phyloP scores from a whole-genome alignment of 108 stramenopile genomes.

The Ochromonas danica region DNA sequence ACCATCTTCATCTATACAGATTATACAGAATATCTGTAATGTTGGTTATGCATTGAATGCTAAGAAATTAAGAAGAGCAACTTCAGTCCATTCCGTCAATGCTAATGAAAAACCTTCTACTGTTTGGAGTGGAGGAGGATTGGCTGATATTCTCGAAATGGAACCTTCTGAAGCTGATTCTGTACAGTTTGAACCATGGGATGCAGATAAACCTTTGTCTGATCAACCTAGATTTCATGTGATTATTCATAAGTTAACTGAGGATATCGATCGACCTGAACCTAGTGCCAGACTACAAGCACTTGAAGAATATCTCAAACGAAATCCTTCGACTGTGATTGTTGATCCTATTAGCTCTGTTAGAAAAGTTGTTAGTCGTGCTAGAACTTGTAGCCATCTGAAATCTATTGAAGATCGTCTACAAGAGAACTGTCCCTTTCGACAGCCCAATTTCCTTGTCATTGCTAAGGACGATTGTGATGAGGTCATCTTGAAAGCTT shows the following conservation, averaged over 20 bases:
- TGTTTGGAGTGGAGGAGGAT: slow-evolving; percentile 27
- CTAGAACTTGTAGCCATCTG: neutral
- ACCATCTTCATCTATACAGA: too few relatives aligned
- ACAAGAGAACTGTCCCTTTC: slow-evolving; percentile 35
- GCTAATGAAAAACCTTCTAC: neutral
- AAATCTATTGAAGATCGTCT: neutral
- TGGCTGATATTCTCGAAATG: slow-evolving; percentile 17
- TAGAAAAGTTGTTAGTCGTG: slow-evolving; percentile 40
- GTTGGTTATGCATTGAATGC: slow-evolving; percentile 35
- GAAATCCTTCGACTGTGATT: slow-evolving; percentile 33
- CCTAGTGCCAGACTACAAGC: slow-evolving; percentile 25
- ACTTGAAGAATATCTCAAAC: slow-evolving; percentile 40
- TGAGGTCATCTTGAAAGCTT: neutral
- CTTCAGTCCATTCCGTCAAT: neutral
- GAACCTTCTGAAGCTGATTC: neutral
- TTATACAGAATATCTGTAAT: too few relatives aligned
- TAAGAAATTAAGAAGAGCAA: slow-evolving; percentile 23
- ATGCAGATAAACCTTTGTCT: neutral
- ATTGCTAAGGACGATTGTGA: neutral
- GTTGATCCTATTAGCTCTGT: slow-evolving; percentile 47
- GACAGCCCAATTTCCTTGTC: slow-evolving; percentile 44
- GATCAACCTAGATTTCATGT: slow-evolving; percentile 27
- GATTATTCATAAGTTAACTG: slow-evolving; percentile 56
- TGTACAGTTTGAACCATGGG: slow-evolving; percentile 24
- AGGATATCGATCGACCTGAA: slow-evolving; percentile 45